phyloP scores from a whole-genome alignment of 1,139 yeast species.

The Candida mesenterica region DNA sequence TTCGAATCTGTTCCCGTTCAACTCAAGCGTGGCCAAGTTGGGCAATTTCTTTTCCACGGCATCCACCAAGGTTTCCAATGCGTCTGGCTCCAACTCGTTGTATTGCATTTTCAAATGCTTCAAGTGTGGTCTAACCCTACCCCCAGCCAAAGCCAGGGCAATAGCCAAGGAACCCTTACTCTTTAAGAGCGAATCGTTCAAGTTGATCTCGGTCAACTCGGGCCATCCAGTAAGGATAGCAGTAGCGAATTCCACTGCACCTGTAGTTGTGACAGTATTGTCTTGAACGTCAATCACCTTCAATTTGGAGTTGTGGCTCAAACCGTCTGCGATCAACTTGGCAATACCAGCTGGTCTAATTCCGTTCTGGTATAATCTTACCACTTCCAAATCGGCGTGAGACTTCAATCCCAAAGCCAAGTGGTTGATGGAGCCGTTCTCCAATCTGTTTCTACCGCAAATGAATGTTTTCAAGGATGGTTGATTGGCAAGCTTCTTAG shows the following conservation, averaged over 20 bases:
- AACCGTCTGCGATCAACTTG: slow-evolving; percentile 70
- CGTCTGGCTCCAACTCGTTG: slow-evolving; percentile 75
- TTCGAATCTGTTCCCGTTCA: slow-evolving; percentile 85
- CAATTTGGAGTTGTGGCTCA: slow-evolving; percentile 58
- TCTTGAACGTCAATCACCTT: slow-evolving; percentile 86
- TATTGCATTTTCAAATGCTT: slow-evolving; percentile 74
- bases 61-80: slow-evolving; percentile 55
- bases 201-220: slow-evolving; percentile 68
- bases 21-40: slow-evolving; percentile 63
- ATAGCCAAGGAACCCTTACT: slow-evolving; percentile 66
- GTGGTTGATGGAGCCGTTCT: slow-evolving; percentile 85
- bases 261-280: slow-evolving; percentile 84
- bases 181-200: slow-evolving; percentile 86
- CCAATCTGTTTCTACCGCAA: slow-evolving; percentile 95
- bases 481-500: slow-evolving; percentile 48
- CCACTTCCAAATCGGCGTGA: slow-evolving; percentile 69
- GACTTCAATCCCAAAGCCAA: slow-evolving; percentile 74
- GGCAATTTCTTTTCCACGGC: slow-evolving; percentile 59
- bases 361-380: slow-evolving; percentile 91
- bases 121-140: slow-evolving; percentile 39
- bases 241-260: slow-evolving; percentile 52
- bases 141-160: slow-evolving; percentile 45
- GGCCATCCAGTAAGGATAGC: slow-evolving; percentile 59
- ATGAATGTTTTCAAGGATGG: slow-evolving; percentile 72
- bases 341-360: slow-evolving; percentile 91